A percentile compares a stretch with the other conserved stretches of the same genome.
Conservation (phyloP, 2,329 filamentous ascomycete genomes). For the Dendryphion nanum region DNA sequence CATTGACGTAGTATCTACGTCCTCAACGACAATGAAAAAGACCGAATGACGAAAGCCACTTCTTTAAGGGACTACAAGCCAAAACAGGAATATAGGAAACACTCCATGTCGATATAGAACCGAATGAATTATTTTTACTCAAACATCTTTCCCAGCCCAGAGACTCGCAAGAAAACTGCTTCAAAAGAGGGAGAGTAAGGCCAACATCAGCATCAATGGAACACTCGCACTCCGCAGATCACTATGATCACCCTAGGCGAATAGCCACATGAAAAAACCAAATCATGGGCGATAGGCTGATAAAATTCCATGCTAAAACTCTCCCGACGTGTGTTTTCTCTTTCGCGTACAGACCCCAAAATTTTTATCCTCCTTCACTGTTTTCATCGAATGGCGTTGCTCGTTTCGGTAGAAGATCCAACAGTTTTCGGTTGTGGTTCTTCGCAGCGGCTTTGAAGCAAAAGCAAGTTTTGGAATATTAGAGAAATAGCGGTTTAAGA, state of each 20-base stretch:
- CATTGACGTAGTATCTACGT: no score
- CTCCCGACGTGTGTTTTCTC: conserved; percentile 4
- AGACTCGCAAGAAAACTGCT: conserved; percentile 3
- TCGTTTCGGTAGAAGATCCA: conserved; percentile 7
- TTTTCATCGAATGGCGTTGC: conserved; percentile 1
- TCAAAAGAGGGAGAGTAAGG: conserved; percentile 8
- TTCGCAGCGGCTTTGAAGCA: not conserved
- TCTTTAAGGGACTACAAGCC: no score
- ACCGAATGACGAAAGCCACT: no score
- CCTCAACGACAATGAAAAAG: no score
- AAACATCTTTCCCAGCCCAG: not conserved
- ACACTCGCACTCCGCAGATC: conserved; percentile 9
- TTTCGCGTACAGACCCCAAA: conserved; percentile 9
- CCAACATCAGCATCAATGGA: conserved; percentile 5
- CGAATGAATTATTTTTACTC: not conserved
- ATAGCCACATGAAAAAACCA: conserved; percentile 12
- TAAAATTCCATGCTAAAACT: conserved; percentile 5
- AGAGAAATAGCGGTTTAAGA: not conserved
- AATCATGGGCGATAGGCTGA: conserved; percentile 3
- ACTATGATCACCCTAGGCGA: conserved; percentile 3
- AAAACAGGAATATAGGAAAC: no score
- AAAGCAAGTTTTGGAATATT: not conserved
- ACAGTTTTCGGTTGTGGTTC: conserved; percentile 2
- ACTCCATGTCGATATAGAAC: no score
- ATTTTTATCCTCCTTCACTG: conserved; percentile 2